phyloP scores from a whole-genome alignment of 495 filamentous ascomycete genomes.

The Massariosphaeria phaeospora region DNA sequence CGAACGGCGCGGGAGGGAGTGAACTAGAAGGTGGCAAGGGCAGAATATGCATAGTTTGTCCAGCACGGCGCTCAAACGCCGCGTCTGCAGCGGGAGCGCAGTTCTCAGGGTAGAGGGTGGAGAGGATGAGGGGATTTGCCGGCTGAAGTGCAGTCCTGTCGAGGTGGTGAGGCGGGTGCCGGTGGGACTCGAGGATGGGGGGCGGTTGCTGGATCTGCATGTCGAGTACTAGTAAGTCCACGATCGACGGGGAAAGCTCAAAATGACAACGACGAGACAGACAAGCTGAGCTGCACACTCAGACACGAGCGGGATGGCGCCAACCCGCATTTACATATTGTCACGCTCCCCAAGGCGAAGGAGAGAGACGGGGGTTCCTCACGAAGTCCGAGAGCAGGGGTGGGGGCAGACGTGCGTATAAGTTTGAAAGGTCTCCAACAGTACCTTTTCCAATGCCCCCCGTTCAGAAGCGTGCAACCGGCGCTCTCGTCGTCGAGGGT shows the following conservation, averaged over 20 bases:
- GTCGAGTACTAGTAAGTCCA: slow-evolving; percentile 27
- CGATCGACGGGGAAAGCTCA: slow-evolving; percentile 15
- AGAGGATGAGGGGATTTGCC: slow-evolving; percentile 18
- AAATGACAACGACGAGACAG: slow-evolving; percentile 1
- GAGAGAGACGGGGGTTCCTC: background rate
- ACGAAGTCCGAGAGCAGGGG: slow-evolving; percentile 21
- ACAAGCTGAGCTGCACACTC: background rate
- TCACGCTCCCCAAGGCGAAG: slow-evolving; percentile 16
- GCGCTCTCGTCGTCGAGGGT: background rate
- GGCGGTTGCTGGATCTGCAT: slow-evolving; percentile 29
- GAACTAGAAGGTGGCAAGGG: slow-evolving; percentile 30
- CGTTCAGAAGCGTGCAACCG: background rate
- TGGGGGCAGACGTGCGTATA: slow-evolving; percentile 14
- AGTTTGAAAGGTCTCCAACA: slow-evolving; percentile 21
- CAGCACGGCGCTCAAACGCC: slow-evolving; percentile 28
- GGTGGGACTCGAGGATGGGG: slow-evolving; percentile 23
- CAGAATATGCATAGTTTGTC: slow-evolving; percentile 34
- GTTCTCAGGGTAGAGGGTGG: slow-evolving; percentile 22
- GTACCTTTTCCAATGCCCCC: slow-evolving; percentile 12
- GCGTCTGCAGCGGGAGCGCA: slow-evolving; percentile 33
- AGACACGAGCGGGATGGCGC: slow-evolving; percentile 5
- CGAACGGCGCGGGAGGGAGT: slow-evolving; percentile 27
- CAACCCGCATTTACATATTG: slow-evolving; percentile 25
- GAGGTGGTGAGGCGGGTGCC: slow-evolving; percentile 18
- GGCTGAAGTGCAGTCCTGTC: background rate